Base-by-base conservation (phyloP, 1,284 basidiomycete species). In the Ustilago esculenta region DNA sequence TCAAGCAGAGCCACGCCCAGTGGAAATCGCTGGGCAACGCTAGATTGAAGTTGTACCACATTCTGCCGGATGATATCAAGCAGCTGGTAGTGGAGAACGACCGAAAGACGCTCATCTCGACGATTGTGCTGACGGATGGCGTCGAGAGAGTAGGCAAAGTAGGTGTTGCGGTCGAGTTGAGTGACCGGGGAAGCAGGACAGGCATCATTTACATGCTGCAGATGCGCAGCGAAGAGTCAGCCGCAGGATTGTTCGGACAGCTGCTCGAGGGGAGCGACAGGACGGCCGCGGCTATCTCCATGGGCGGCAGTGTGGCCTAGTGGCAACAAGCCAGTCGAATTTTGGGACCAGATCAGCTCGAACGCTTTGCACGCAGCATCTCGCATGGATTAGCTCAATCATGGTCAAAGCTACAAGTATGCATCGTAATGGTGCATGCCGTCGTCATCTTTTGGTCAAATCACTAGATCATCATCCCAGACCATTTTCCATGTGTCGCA, bases 91-190 rank as follows among this genome's bases (percentile, higher is more conserved):
- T 98, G 32, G 91, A 94, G 83, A 88, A 90, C 23, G 92, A 95
- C 66, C 88, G 87, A 77, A 91, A 89, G 68, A 77, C 75, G 60
- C 60, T 80, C n/a, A 94, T 99, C 63, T 96, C 92, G 40, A 98
- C 95, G 1, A 96, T 98, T 68, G 90, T 99, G 30, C 85, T 98
- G 50, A 90, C 90, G 3, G 94, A 98, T 82, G 96, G 94, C 5
- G 94, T 98, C 20, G 96, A 98, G 84, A 87, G 96, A 34, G 94
- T 99, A 18, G 96, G 93, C 20, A 96, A 94, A 84, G 97, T 94
- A 5, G 96, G 96, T 20, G 90, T 99, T 25, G 96, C 96, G 30
- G 90, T 99, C 58, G 95, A 98, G 83, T 84, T 98, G 55, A 95
- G 92, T 78, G 92, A 96, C 82, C 86, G 88, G 47, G 95, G 95